phyloP scores from a whole-genome alignment of 2,329 filamentous ascomycete species.

The Helotiales sp. region DNA sequence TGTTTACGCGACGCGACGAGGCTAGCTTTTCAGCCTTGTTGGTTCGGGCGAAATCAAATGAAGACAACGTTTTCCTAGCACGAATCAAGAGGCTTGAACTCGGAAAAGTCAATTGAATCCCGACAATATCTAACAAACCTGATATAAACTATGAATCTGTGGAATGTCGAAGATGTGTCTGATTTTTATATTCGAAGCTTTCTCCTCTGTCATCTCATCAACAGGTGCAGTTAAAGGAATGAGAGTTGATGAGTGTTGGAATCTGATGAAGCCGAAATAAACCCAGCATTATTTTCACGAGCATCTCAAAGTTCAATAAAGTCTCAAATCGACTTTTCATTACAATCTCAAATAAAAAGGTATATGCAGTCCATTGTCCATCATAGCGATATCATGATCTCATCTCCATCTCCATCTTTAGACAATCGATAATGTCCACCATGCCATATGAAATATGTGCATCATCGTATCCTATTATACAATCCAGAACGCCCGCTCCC shows the following conservation, averaged over 20 bases:
- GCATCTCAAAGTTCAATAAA: too few species aligned
- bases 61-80: neutral
- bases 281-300: too few species aligned
- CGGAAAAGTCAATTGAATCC: too few species aligned
- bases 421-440: neutral
- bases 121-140: too few species aligned
- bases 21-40: slow-evolving; percentile 3
- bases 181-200: too few species aligned
- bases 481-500: neutral
- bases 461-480: slow-evolving; percentile 2
- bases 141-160: too few species aligned
- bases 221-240: too few species aligned
- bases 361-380: neutral
- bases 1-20: slow-evolving; percentile 10
- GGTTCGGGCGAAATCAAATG: neutral
- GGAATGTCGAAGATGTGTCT: too few species aligned
- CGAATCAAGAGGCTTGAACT: too few species aligned
- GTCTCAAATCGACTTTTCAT: neutral
- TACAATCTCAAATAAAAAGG: neutral
- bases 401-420: neutral
- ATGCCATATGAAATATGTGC: neutral
- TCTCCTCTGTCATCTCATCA: too few species aligned
- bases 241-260: too few species aligned
- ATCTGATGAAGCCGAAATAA: too few species aligned
- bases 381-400: neutral